Percentiles rank a stretch among this genome's conserved stretches.
Conservation (phyloP, 805 yeast genomes). For the Scheffersomyces ergatensis region DNA sequence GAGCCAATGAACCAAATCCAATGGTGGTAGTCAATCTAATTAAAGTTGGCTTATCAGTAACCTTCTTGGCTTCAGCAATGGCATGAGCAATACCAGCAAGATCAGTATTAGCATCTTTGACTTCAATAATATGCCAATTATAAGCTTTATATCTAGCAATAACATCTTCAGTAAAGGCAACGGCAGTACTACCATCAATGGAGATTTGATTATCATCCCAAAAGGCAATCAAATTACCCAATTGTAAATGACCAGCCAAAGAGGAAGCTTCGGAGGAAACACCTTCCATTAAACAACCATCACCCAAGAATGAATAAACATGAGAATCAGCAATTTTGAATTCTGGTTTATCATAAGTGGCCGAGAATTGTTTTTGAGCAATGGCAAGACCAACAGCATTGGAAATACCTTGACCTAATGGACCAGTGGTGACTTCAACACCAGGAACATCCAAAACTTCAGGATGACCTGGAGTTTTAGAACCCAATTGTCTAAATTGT, state of each 20-base stretch:
- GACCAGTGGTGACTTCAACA: slow-evolving; percentile 97
- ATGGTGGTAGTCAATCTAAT: slow-evolving; percentile 87
- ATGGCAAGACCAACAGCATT: slow-evolving; percentile 96
- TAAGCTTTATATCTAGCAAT: slow-evolving; percentile 80
- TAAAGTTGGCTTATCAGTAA: slow-evolving; percentile 81
- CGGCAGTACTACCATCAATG: slow-evolving; percentile 88
- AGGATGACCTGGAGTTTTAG: slow-evolving; percentile 98
- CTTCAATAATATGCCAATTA: slow-evolving; percentile 87
- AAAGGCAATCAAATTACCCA: slow-evolving; percentile 89
- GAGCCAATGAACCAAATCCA: slow-evolving; percentile 85
- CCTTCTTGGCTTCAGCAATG: slow-evolving; percentile 75
- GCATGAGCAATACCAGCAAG: slow-evolving; percentile 69
- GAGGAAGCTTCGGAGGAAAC: slow-evolving; percentile 92
- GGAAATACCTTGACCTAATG: slow-evolving; percentile 96
- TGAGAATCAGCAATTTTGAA: slow-evolving; percentile 67
- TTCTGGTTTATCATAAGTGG: slow-evolving; percentile 89
- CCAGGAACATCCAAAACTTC: slow-evolving; percentile 83
- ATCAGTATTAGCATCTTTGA: slow-evolving; percentile 80
- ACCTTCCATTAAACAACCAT: slow-evolving; percentile 98
- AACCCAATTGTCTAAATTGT: slow-evolving; percentile 83
- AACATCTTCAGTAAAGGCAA: slow-evolving; percentile 94
- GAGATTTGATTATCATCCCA: slow-evolving; percentile 97
- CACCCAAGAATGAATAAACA: slow-evolving; percentile 86
- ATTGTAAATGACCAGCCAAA: slow-evolving; percentile 92
- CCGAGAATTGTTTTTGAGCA: slow-evolving; percentile 90